phyloP scores from a whole-genome alignment of 306 rosid genomes.

The Notholithocarpus densiflorus region DNA sequence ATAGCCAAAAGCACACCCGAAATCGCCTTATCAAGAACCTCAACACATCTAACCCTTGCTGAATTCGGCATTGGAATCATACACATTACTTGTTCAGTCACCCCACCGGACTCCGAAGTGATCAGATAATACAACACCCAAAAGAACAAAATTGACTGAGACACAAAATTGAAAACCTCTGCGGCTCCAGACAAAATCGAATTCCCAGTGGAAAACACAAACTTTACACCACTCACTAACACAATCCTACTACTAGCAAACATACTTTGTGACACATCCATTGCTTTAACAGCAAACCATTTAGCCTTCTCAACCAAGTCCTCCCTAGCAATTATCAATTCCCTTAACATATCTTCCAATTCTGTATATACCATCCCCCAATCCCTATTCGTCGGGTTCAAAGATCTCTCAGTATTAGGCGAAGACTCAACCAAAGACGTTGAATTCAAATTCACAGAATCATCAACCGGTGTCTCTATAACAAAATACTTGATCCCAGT shows the following conservation, averaged over 20 bases:
- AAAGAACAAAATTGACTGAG: constrained; percentile 81
- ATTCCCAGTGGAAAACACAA: constrained; percentile 59
- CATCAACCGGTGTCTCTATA: constrained; percentile 37
- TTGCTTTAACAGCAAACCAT: constrained; percentile 66
- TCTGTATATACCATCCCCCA: constrained; percentile 77
- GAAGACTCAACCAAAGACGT: constrained; percentile 45
- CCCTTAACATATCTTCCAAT: constrained; percentile 56
- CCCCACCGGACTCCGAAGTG: constrained; percentile 95
- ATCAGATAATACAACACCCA: constrained; percentile 92
- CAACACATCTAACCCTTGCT: constrained; percentile 74
- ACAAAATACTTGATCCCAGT: constrained; percentile 86
- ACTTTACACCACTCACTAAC: constrained; percentile 66
- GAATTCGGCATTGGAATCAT: constrained; percentile 76
- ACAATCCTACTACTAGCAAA: constrained; percentile 62
- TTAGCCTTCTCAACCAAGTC: constrained; percentile 84
- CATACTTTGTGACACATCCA: constrained; percentile 67
- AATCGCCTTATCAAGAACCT: constrained; percentile 88
- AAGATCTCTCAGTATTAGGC: constrained; percentile 54
- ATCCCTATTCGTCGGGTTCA: constrained; percentile 68
- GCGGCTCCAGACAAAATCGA: constrained; percentile 89
- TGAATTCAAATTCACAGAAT: constrained; percentile 33
- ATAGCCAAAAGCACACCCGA: constrained; percentile 88
- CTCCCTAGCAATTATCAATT: constrained; percentile 66
- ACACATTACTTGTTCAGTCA: constrained; percentile 74
- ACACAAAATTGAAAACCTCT: constrained; percentile 83